These are phyloP conservation scores for Chenopodium album DNA, from an alignment of 148 eudicot genomes.

Conservation along the genomic window DNA sequence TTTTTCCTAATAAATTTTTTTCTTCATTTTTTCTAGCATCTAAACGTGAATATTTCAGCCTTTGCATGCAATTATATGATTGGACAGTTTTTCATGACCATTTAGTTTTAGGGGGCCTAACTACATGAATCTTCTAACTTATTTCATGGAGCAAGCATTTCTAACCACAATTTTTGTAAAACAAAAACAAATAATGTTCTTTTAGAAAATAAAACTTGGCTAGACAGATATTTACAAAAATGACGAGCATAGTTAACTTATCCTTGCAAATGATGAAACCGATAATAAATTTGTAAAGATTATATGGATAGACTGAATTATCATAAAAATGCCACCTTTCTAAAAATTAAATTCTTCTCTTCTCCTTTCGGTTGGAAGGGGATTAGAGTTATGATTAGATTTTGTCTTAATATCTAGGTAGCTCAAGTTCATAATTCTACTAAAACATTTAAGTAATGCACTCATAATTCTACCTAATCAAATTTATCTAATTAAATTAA, in stretches of 20 bases:
- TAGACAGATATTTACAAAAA: too few species aligned
- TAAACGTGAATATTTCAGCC: neutral
- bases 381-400: slow-evolving; percentile 22
- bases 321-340: neutral
- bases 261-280: neutral
- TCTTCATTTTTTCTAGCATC: neutral
- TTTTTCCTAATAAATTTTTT: neutral
- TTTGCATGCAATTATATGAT: neutral
- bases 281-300: neutral
- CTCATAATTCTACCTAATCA: slow-evolving; percentile 11
- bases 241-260: too few species aligned
- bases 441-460: slow-evolving; percentile 14
- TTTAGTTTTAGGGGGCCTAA: neutral
- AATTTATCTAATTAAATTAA: neutral
- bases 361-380: neutral
- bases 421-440: slow-evolving; percentile 2
- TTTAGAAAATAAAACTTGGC: too few species aligned
- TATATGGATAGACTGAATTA: neutral
- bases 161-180: neutral
- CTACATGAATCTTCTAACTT: neutral
- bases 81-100: neutral
- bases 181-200: too few species aligned
- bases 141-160: neutral
- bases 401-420: slow-evolving; percentile 20
- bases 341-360: neutral